Evolutionary conservation across 2,329 filamentous ascomycete genomes (phyloP).

Genomic region (Fusarium papillatum): DNA sequence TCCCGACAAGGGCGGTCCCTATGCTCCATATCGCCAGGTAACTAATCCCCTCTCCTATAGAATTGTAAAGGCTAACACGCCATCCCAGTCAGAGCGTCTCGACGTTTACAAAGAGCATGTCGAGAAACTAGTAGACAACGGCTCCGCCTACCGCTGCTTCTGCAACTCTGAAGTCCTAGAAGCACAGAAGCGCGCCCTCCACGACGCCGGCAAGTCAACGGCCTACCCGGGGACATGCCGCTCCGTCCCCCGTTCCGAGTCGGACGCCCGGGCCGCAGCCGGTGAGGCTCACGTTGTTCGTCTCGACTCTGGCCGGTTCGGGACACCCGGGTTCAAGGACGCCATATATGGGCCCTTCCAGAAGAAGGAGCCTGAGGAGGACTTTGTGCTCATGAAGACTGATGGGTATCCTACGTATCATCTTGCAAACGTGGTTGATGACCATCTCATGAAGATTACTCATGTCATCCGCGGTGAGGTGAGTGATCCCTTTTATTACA

Average conservation of each 20-base stretch:
- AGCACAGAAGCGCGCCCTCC: constrained; percentile 73
- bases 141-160: constrained; percentile 93
- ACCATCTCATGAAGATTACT: constrained; percentile 95
- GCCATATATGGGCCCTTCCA: constrained; percentile 81
- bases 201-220: constrained; percentile 61
- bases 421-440: constrained; percentile 96
- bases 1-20: constrained; percentile 83
- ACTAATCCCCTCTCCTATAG: constrained; percentile 12
- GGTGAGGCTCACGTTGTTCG: constrained; percentile 84
- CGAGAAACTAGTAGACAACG: constrained; percentile 75
- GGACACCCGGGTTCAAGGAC: constrained; percentile 78
- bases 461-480: constrained; percentile 93
- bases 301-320: constrained; percentile 70
- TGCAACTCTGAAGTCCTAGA: constrained; percentile 82
- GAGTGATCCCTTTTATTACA: constrained; percentile 42
- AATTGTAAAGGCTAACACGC: neutral
- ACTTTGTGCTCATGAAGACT: constrained; percentile 91
- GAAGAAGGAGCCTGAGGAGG: constrained; percentile 72
- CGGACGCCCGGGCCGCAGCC: constrained; percentile 75
- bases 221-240: constrained; percentile 77
- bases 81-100: constrained; percentile 80
- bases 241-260: constrained; percentile 74
- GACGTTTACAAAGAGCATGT: constrained; percentile 80
- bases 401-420: constrained; percentile 97
- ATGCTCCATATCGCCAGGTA: constrained; percentile 90